These are phyloP conservation scores for Blumeria hordei DNA, from an alignment of 2,329 filamentous ascomycete genomes.

Conservation along the genomic window DNA sequence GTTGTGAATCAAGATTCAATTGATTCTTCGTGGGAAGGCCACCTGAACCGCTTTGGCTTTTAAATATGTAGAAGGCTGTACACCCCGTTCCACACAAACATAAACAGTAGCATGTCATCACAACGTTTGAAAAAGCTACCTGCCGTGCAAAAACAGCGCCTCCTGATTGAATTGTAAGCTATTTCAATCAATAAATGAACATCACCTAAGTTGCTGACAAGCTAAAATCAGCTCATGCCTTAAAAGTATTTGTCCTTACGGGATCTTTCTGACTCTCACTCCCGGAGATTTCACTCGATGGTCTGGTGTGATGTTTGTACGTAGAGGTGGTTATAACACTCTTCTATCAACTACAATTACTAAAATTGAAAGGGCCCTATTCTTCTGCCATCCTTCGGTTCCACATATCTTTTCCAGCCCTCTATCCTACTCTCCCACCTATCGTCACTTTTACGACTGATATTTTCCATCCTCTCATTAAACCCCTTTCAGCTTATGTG, in stretches of 20 bases:
- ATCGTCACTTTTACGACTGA: constrained; percentile 75
- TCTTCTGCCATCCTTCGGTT: constrained; percentile 70
- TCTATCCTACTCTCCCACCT: constrained; percentile 58
- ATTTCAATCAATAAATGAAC: not conserved
- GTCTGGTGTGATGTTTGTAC: constrained; percentile 80
- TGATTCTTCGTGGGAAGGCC: too few relatives aligned
- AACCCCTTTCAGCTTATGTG: constrained; percentile 82
- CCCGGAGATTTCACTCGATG: constrained; percentile 62
- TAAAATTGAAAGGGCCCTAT: constrained; percentile 48
- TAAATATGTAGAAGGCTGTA: too few relatives aligned
- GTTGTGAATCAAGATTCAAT: too few relatives aligned
- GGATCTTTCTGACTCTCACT: constrained; percentile 66
- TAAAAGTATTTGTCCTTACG: constrained; percentile 60
- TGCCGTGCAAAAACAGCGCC: constrained; percentile 14
- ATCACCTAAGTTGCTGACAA: not conserved
- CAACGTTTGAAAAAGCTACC: constrained; percentile 9
- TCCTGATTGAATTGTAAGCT: constrained; percentile 15
- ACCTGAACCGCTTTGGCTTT: too few relatives aligned
- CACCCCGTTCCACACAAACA: not conserved
- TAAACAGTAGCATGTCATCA: constrained; percentile 6
- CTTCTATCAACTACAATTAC: not conserved
- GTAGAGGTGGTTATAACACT: constrained; percentile 38
- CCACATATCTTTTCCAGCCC: constrained; percentile 63
- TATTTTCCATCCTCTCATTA: constrained; percentile 83
- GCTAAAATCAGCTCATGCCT: constrained; percentile 38